Conservation (phyloP, 106 monocot species). For the Dioscorea alata region DNA sequence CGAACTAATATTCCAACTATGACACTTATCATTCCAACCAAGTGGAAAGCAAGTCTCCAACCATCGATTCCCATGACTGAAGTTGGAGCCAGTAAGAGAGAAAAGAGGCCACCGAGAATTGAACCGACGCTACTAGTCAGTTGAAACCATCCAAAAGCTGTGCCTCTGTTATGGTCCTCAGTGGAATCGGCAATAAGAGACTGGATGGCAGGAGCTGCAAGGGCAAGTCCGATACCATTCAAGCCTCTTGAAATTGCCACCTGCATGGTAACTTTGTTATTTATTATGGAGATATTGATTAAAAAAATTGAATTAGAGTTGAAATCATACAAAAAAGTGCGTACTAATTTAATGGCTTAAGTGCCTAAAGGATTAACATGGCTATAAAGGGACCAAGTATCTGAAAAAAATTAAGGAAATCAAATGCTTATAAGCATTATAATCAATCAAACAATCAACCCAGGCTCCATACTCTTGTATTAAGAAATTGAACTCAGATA, state of each 20-base stretch:
- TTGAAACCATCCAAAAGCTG: constrained; percentile 75
- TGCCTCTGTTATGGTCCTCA: constrained; percentile 63
- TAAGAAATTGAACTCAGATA: no score
- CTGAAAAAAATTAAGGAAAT: no score
- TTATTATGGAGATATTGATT: neutral
- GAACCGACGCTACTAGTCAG: constrained; percentile 65
- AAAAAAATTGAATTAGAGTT: no score
- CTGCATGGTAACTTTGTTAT: constrained; percentile 8
- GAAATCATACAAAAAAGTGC: no score
- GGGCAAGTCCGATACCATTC: constrained; percentile 79
- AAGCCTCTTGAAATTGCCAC: constrained; percentile 52
- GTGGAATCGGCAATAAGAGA: constrained; percentile 92
- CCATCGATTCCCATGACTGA: constrained; percentile 72
- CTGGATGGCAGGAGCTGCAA: constrained; percentile 79
- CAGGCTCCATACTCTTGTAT: no score
- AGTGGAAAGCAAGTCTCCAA: constrained; percentile 86
- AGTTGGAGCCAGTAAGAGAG: constrained; percentile 62
- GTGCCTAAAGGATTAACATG: no score
- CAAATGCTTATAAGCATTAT: no score
- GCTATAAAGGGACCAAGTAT: no score
- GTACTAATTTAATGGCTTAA: no score
- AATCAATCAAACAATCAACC: no score
- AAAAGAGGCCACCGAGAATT: constrained; percentile 65
- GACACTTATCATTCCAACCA: constrained; percentile 62
- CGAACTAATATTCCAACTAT: constrained; percentile 62